Evolutionary conservation across 495 filamentous ascomycete species (phyloP), one percentile per base, ranked within the genome.

Genomic region (Cladorrhinum samala): DNA sequence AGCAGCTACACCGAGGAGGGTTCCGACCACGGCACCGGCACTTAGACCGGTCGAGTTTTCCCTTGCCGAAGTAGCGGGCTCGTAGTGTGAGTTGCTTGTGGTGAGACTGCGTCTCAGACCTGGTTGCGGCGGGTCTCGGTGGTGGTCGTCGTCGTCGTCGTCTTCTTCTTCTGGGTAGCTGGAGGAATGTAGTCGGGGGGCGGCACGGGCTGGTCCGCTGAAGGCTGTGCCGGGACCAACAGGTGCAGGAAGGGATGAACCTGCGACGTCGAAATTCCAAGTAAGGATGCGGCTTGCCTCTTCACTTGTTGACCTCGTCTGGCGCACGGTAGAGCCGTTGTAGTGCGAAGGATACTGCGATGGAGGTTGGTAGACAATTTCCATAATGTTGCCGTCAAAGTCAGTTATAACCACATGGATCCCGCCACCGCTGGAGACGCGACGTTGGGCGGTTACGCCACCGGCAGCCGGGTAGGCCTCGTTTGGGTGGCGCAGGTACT

Each of bases 1-100:
- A 5, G 89, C 80, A 43, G 91, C 77, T 14, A 68, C 67, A 9
- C 88, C 88, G 7, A 93, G 74, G 21, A 94, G 70, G 1, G 83
- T 83, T 21, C 82, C 81, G 7, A 76, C 63, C 6, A 81, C 62
- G 20, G 69, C 65, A 44, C 69, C 65, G 30, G 70, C 55, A 53
- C 64, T 72, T 13, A 73, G 39, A 11, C 69, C 72, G 45, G 58
- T 66, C 27, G 69, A 68, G 21, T 67, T 61, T 40, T 73, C 60
- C 14, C 64, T 61, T 6, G 66, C 58, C 33, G 70, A 54, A 14
- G 69, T 23, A 53, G 60, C 57, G 8, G 60, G 56, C 14, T 64
- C 64, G 53, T 65, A 65, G 49, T 61, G 53, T 1, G 72, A 63
- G 21, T 66, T 64, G 2, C 67, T 66, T 1, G 60, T 40, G 6